Evolutionary conservation across 148 eudicot genomes (phyloP).

Genomic region (Diospyros kaki): DNA sequence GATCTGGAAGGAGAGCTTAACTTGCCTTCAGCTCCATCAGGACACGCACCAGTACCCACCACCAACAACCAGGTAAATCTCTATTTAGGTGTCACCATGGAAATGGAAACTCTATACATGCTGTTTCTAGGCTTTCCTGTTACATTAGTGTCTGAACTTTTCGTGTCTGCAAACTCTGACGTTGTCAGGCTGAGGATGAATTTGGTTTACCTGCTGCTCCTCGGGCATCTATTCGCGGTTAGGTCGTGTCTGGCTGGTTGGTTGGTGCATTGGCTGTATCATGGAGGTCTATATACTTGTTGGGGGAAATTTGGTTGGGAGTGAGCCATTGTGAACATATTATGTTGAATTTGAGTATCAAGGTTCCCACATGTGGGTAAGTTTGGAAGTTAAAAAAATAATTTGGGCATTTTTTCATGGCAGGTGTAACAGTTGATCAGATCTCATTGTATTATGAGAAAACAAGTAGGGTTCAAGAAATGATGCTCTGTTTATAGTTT

Average conservation of each 20-base stretch:
- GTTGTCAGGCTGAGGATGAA: slow-evolving; percentile 60
- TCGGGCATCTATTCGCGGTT: slow-evolving; percentile 69
- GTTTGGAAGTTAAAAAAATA: too few relatives aligned
- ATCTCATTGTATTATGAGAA: too few relatives aligned
- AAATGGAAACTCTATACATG: too few relatives aligned
- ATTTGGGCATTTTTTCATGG: too few relatives aligned
- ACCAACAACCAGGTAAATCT: slow-evolving; percentile 48
- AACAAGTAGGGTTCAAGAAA: too few relatives aligned
- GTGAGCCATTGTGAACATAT: slow-evolving; percentile 6
- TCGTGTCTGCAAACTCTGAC: slow-evolving; percentile 2
- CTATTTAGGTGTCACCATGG: background rate
- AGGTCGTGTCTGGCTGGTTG: slow-evolving; percentile 1
- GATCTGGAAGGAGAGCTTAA: slow-evolving; percentile 64
- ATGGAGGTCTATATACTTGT: background rate
- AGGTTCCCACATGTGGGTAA: too few relatives aligned
- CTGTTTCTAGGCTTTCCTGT: background rate
- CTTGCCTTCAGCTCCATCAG: slow-evolving; percentile 80
- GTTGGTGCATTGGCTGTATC: background rate
- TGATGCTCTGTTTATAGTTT: too few relatives aligned
- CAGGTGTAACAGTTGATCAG: too few relatives aligned
- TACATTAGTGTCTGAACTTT: background rate
- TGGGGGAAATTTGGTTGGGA: background rate
- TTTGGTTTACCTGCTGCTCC: slow-evolving; percentile 74
- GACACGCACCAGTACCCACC: slow-evolving; percentile 49
- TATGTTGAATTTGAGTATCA: background rate